A percentile compares a stretch with the other conserved stretches of the same genome.
These are phyloP conservation scores for Colletotrichum simmondsii DNA, from an alignment of 2,329 filamentous ascomycete species.

Conservation along the genomic window DNA sequence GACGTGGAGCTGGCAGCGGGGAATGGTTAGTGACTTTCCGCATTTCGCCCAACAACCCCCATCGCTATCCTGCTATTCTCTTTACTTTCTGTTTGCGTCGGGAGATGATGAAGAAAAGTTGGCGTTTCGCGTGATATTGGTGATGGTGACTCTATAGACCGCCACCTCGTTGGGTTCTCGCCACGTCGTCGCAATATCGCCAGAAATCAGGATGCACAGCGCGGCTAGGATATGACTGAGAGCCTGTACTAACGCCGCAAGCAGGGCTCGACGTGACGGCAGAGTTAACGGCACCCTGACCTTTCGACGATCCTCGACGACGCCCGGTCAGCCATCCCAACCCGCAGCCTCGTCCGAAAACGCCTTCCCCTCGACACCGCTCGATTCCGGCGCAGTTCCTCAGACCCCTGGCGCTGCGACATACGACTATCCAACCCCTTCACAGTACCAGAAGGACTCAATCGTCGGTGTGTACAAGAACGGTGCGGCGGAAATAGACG, in stretches of 20 bases:
- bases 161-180: not conserved
- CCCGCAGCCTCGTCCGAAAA: slow-evolving; percentile 48
- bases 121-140: not conserved
- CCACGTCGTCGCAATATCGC: slow-evolving; percentile 9
- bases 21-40: slow-evolving; percentile 72
- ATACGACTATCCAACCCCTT: slow-evolving; percentile 49
- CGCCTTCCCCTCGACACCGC: slow-evolving; percentile 42
- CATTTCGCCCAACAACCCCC: not conserved
- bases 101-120: not conserved
- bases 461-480: slow-evolving; percentile 77
- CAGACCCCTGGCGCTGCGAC: slow-evolving; percentile 49
- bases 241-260: not conserved
- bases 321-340: slow-evolving; percentile 57
- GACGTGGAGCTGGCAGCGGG: slow-evolving; percentile 67
- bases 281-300: slow-evolving; percentile 72
- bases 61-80: not conserved
- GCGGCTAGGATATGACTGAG: not conserved
- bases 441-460: slow-evolving; percentile 82
- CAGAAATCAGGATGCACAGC: not conserved
- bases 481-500: slow-evolving; percentile 56
- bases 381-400: slow-evolving; percentile 44
- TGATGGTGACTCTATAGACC: not conserved
- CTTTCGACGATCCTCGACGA: slow-evolving; percentile 72
- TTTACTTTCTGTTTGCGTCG: not conserved
- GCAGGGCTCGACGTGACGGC: slow-evolving; percentile 68